A percentile compares a stretch with the other conserved stretches of the same genome.
Evolutionary conservation across 1,284 basidiomycete species (phyloP).

Genomic region (Grifola frondosa): DNA sequence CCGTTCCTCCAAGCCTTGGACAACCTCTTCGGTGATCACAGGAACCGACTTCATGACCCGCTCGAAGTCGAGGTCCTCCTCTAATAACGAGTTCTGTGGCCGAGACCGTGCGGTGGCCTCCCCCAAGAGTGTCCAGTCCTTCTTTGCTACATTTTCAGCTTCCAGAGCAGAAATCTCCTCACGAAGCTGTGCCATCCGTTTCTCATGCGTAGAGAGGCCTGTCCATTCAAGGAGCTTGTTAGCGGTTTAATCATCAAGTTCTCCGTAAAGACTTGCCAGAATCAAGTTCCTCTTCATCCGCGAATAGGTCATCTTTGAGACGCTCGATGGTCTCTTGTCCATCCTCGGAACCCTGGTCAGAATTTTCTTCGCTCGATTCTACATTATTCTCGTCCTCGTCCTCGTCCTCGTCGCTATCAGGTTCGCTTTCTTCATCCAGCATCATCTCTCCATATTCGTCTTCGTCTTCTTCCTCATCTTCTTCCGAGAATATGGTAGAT

Average conservation of each 20-base stretch:
- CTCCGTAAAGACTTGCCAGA: no score
- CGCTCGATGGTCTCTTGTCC: conserved; percentile 51
- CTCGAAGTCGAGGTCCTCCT: conserved; percentile 96
- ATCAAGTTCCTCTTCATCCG: conserved; percentile 58
- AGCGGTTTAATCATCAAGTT: no score
- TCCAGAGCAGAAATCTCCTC: conserved; percentile 73
- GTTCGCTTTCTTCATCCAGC: conserved; percentile 36
- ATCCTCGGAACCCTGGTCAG: conserved; percentile 27
- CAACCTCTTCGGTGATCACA: conserved; percentile 86
- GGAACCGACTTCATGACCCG: conserved; percentile 85
- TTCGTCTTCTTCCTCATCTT: conserved; percentile 38
- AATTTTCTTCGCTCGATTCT: conserved; percentile 26
- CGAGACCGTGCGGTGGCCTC: conserved; percentile 83
- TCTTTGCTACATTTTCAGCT: conserved; percentile 67
- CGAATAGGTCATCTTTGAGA: conserved; percentile 67
- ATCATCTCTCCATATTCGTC: conserved; percentile 25
- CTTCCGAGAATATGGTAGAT: conserved; percentile 35
- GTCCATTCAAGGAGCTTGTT: no score
- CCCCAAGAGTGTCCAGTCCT: conserved; percentile 90
- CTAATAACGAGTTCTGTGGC: conserved; percentile 89
- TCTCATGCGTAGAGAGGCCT: conserved; percentile 62
- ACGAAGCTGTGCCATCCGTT: conserved; percentile 55
- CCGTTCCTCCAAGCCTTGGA: conserved; percentile 82
- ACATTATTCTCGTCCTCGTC: conserved; percentile 27
- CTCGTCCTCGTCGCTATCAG: conserved; percentile 27